These are phyloP conservation scores for Phytopythium cucurbitacearum DNA, from an alignment of 352 stramenopile species.

Conservation along the genomic window DNA sequence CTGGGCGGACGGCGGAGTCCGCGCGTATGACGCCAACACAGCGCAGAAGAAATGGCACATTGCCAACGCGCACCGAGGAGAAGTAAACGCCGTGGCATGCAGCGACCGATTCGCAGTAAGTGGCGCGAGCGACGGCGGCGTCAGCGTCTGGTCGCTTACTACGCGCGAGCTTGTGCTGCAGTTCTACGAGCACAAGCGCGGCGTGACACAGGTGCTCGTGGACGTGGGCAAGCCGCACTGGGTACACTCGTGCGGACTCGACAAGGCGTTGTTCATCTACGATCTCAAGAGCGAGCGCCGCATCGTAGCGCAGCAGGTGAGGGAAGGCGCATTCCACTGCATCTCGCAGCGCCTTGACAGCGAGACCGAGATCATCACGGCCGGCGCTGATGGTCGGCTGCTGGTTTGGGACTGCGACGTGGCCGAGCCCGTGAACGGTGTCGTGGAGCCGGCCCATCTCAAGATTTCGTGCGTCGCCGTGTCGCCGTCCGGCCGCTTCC, in stretches of 20 bases:
- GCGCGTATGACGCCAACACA: constrained; percentile 46
- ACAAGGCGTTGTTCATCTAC: constrained; percentile 90
- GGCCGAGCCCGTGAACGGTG: constrained; percentile 57
- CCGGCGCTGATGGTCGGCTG: constrained; percentile 72
- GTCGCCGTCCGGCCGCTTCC: constrained; percentile 63
- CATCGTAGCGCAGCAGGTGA: constrained; percentile 76
- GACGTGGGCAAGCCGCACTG: constrained; percentile 75
- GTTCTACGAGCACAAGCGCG: constrained; percentile 89
- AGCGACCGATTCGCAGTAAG: constrained; percentile 74
- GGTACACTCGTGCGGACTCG: constrained; percentile 82
- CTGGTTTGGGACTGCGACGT: constrained; percentile 91
- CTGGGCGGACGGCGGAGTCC: constrained; percentile 73
- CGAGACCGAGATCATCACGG: constrained; percentile 90
- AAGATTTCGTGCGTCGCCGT: constrained; percentile 41
- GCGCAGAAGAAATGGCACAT: constrained; percentile 81
- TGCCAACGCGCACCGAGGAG: constrained; percentile 77
- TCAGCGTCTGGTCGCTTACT: constrained; percentile 86
- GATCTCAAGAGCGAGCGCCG: constrained; percentile 85
- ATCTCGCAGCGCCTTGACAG: constrained; percentile 87
- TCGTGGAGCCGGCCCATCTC: constrained; percentile 40
- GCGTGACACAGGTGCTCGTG: constrained; percentile 73
- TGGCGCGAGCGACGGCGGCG: constrained; percentile 74
- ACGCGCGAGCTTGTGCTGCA: constrained; percentile 87
- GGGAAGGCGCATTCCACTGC: constrained; percentile 69
- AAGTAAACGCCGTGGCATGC: constrained; percentile 71